Evolutionary conservation across 352 stramenopile species (phyloP), one percentile per base, ranked within the genome.

Genomic region (Globisporangium paroecandrum): DNA sequence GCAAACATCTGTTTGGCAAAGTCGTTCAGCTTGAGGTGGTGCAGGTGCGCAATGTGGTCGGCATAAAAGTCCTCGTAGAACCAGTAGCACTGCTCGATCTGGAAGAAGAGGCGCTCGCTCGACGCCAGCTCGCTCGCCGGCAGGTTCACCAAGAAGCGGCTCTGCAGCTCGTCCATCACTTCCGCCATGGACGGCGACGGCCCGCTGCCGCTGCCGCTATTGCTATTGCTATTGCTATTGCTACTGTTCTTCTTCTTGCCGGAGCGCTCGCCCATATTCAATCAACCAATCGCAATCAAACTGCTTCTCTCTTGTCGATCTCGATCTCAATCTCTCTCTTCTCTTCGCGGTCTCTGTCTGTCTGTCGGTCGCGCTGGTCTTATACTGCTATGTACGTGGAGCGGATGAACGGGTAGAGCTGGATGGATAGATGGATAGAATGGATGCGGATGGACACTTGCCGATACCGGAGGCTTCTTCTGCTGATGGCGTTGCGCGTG

Each of bases 21-120:
- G 60, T 97, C 89, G 69, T 98, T 94, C n/a, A 98, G 74, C 71
- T 97, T 96, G 67, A 98, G 90, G 55, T 97, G 82, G 63, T 92
- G 90, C 62, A 98, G 68, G 69, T 88, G 75, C 61, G 81, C 76
- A 58, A 91, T 79, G 59, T 87, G 77, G 77, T 98, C 95, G 70
- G 93, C 96, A 74, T 98, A 97, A 72, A 98, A 97, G 77, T 99
- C 95, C 72, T 98, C 94, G 78, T 99, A 99, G 79, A 98, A 99
- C 95, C 95, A 99, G 73, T 94, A 98, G 66, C 93, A 97, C 79
- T 99, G 95, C 78, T 99, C 95, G 65, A 99, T 93, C 81, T 99
- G 95, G 79, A 99, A 98, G 78, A 98, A 99, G 25, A 99, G 94
- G n/a, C 94, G 91, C 76, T 97, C 90, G 66, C 85, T 91, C 20